Base-by-base conservation (phyloP, 768 basidiomycete species). In the Trametes gibbosa region DNA sequence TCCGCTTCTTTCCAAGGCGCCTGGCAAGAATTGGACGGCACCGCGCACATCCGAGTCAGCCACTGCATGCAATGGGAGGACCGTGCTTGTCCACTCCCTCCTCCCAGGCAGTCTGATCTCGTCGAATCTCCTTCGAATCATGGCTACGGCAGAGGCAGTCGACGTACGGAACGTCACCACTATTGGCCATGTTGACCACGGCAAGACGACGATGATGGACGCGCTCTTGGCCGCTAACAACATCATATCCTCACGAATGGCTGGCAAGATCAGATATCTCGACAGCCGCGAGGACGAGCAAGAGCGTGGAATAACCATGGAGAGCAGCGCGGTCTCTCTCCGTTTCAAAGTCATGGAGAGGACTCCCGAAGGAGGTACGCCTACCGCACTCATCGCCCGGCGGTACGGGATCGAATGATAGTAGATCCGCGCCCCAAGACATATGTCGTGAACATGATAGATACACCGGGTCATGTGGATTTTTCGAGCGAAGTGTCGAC, bases 401-500 rank as follows among this genome's bases (percentile, higher is more conserved):
- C 53, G 37, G 49, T 59, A 58, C 60, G 46, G 46, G 29, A 59
- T 65, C 75, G 69, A 80, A 75, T 65, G 65, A 73, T 70, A 62
- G 69, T 64, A 68, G 72, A 70, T 79, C 72, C 72, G 73, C 74
- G 51, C 52, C 77, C 82, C 25, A 88, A 79, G 69, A 89, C 86
- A 23, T 97, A 90, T 74, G 79, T 89, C 46, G 83, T 98, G 53
- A 98, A 97, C 70, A 88, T 98, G 81, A 96, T 99, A 63, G 97
- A 99, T 73, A 98, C 97, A 0, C 97, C 97, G 16, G 97, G 97
- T 3, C 97, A 99, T 75, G 96, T 99, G 23, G 97, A 98, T 73
- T 99, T 99, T 66, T 95, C 95, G 0, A 94, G 89, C 55, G 97
- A 98, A 70, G 97, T 99, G 0, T 98, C 95, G 1, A 91, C 93